Evolutionary conservation across 2,329 filamentous ascomycete genomes (phyloP).

Genomic region (Alternaria gansuensis): DNA sequence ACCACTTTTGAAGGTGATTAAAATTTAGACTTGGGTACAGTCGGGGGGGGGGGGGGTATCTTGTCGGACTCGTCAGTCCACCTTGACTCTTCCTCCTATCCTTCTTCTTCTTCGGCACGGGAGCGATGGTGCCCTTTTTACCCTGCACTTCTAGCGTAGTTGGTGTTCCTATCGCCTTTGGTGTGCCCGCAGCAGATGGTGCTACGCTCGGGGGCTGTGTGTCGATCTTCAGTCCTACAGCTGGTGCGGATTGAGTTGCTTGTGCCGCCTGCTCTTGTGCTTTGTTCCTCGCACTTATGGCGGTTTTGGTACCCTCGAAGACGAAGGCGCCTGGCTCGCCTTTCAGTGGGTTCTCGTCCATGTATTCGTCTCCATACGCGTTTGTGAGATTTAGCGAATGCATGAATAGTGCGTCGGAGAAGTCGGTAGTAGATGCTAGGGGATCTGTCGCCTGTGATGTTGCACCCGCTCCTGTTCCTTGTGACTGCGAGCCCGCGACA

Average conservation of each 20-base stretch:
- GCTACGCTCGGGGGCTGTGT: conserved; percentile 36
- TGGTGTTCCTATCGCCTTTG: conserved; percentile 36
- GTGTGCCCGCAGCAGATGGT: conserved; percentile 43
- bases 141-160: conserved; percentile 30
- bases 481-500: conserved; percentile 34
- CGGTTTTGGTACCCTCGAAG: conserved; percentile 58
- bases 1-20: not conserved
- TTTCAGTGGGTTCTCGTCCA: conserved; percentile 69
- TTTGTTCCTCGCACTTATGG: conserved; percentile 54
- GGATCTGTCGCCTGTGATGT: conserved; percentile 24
- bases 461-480: conserved; percentile 28
- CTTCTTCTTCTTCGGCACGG: conserved; percentile 42
- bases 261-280: conserved; percentile 45
- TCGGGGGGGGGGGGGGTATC: conserved; percentile 26
- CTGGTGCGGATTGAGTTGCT: conserved; percentile 24
- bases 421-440: conserved; percentile 32
- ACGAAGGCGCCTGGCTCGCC: conserved; percentile 71
- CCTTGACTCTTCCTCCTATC: conserved; percentile 53
- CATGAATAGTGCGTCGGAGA: conserved; percentile 49
- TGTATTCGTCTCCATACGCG: conserved; percentile 67
- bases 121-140: conserved; percentile 40
- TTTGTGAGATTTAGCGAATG: conserved; percentile 62
- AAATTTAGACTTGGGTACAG: not conserved
- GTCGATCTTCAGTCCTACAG: conserved; percentile 30
- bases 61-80: conserved; percentile 44